Base-by-base conservation (phyloP, 2,329 filamentous ascomycete genomes). In the Blastomyces parvus region DNA sequence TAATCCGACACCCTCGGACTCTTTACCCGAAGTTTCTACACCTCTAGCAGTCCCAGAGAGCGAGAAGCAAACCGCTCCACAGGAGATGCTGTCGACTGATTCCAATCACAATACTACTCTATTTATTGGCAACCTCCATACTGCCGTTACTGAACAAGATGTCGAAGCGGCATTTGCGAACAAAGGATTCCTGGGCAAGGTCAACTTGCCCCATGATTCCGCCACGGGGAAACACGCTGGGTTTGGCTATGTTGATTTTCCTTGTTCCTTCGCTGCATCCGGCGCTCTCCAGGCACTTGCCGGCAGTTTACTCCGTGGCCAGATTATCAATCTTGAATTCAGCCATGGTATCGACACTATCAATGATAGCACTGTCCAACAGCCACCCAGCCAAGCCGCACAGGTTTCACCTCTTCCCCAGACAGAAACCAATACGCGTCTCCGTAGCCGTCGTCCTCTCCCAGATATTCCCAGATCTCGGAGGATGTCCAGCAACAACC, bases 41-140 rank as follows among this genome's bases (percentile, higher is more conserved):
- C 38, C 53, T 38, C 30, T 3, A 36, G 30, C 9, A 38, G 8
- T n/a, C 9, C 33, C n/a, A 57, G 55, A 57, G 25, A 57, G 17
- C 33, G 33, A 40, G n/a, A 57, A 9, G 19, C 33, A 57, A 42
- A 25, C 40, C 11, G 38, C 27, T 30, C 36, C 8, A 55, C 22
- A 27, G 27, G 27, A 40, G 9, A 22, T 8, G 53, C 19, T n/a
- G 3, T 53, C n/a, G 36, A 36, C 27, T 13, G 19, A 48, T 13
- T 17, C 27, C 11, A 30, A 57, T 42, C 64, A 33, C 42, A 64
- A 66, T 14, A 69, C 66, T 42, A 70, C 68, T 9, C 66, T 78
- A 36, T 78, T 78, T 61, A 72, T 78, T 59, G 74, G 76, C 3
- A 77, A 77, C 62, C 66, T 78, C n/a, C 73, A 74, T 11, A 73